Evolutionary conservation across 495 filamentous ascomycete genomes (phyloP), one percentile per base, ranked within the genome.

Genomic region (Xylaria bambusicola): DNA sequence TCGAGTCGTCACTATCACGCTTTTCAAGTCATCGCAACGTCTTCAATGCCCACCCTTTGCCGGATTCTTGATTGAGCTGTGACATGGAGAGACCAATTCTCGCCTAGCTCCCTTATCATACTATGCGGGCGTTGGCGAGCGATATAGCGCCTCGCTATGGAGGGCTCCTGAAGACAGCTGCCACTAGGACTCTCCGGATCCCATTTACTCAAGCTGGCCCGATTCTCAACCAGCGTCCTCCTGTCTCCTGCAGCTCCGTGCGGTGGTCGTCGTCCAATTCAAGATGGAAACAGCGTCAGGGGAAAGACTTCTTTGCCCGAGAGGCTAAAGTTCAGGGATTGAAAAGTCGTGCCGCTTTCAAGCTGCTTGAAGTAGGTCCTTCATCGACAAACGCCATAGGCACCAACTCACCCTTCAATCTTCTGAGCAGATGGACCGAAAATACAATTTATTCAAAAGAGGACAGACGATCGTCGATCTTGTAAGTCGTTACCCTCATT

Each of bases 261-360:
- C 65, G 68, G 7, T 77, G 76, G 26, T 72, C 76, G 12, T 85
- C 90, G 2, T 93, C 91, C 13, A 92, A 84, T 23, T 86, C 84
- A 62, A 77, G 86, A 76, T 98, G 95, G 94, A 86, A 90, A 62
- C 76, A 76, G 17, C 89, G 94, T 41, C 91, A 96, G 61, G 72
- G 72, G 18, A 81, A 73, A 45, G 94, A 98, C 74, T 70, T 62
- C 35, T 93, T 84, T 72, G 83, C 84, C 0, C 84, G 82, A 56
- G 77, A 86, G 51, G 92, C 94, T 9, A 85, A 83, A 63, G 83
- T 92, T 3, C 81, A 88, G 60, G 87, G 85, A 0, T 74, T 96
- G 33, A 96, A 92, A 73, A 92, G 89, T 61, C 86, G 94, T 62
- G 95, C 94, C 56, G 94, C 90, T 7, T 96, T 92, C 71, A 98